Conservation (phyloP, 208 protist genomes). For the Herpetomonas tarakana region DNA sequence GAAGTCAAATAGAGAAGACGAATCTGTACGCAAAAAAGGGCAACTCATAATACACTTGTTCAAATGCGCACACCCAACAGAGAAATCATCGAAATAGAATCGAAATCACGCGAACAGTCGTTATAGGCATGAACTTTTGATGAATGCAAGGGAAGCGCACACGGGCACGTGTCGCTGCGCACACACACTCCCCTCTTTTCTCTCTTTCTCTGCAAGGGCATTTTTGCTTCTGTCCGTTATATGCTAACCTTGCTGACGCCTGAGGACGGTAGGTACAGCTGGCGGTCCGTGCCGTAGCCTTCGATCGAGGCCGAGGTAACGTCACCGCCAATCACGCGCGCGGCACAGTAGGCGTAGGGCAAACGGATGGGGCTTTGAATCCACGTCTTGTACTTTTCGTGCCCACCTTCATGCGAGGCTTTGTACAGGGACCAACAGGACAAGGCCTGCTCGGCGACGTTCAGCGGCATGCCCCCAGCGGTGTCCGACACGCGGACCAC, state of each 20-base stretch:
- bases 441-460: slow-evolving; percentile 23
- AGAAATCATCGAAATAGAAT: too few relatives aligned
- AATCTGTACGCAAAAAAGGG: too few relatives aligned
- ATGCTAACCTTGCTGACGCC: slow-evolving; percentile 29
- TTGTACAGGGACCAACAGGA: slow-evolving; percentile 59
- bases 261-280: slow-evolving; percentile 46
- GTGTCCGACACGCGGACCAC: slow-evolving; percentile 66
- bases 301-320: slow-evolving; percentile 58
- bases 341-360: slow-evolving; percentile 53
- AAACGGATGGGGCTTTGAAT: slow-evolving; percentile 59
- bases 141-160: too few relatives aligned
- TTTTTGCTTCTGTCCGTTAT: too few relatives aligned
- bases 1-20: too few relatives aligned
- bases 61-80: too few relatives aligned
- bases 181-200: too few relatives aligned
- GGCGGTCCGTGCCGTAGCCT: slow-evolving; percentile 69
- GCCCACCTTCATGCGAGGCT: slow-evolving; percentile 5
- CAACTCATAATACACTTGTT: too few relatives aligned
- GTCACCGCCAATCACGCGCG: slow-evolving; percentile 51
- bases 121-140: too few relatives aligned
- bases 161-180: too few relatives aligned
- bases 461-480: slow-evolving; percentile 58
- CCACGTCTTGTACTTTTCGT: slow-evolving; percentile 37
- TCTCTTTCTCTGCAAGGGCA: too few relatives aligned
- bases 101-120: too few relatives aligned